Evolutionary conservation across 768 basidiomycete species (phyloP), one percentile per base, ranked within the genome.

Genomic region (Lactarius sp.): DNA sequence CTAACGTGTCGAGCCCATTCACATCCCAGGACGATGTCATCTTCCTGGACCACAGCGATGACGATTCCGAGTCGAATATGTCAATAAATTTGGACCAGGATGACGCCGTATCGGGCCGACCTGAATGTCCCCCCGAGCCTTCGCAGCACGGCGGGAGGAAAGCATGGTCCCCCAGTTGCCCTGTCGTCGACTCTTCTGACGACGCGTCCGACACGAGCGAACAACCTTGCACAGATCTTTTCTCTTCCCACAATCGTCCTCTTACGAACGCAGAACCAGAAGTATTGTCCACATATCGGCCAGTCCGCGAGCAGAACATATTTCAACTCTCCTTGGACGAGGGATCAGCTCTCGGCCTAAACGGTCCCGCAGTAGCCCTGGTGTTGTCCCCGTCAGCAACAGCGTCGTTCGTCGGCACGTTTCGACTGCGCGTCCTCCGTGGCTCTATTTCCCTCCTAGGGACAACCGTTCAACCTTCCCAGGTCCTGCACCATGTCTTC

Each of bases 331-430:
- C 78, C 1, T 50, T 71, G 8, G 74, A 76, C 20, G 82, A 85
- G 59, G 62, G 73, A 13, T 66, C 60, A 8, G 47, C 69, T 39
- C 69, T 79, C 1, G 71, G 71, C 9, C 60, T 79, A 14, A 65
- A 66, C 13, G 71, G 67, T 4, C 53, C 68, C 1, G 74, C 75
- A 1, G 74, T 77, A 2, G 60, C 85, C 2, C 56, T 88, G 37
- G 69, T 78, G 3, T 73, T 92, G 10, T 69, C 72, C 5, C 71
- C 75, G 8, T 75, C 73, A 20, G 81, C 90, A 66, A 81, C 81
- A 0, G 69, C 92, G 7, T 79, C 87, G 37, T 71, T 95, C n/a
- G 76, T 89, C 8, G 94, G 94, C 5, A 76, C 79, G 0, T 90
- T 84, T 72, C 71, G 69, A 4, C 63, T 96, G 16, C 78, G 79